These are phyloP conservation scores for Penicillium longicatenatum DNA, from an alignment of 495 filamentous ascomycete genomes.

Conservation along the genomic window DNA sequence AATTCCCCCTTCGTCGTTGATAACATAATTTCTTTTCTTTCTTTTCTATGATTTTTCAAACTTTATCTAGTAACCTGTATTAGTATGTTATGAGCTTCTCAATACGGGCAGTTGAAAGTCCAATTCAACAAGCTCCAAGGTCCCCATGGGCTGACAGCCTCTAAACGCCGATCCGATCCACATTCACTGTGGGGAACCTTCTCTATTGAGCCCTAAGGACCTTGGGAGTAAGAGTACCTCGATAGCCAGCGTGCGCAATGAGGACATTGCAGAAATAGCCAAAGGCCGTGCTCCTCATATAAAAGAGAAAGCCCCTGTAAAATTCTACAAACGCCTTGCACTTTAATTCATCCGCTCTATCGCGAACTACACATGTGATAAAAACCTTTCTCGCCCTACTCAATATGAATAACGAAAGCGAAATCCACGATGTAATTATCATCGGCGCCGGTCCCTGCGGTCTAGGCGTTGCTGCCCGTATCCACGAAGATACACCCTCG, in stretches of 20 bases:
- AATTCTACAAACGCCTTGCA: not conserved
- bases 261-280: constrained; percentile 25
- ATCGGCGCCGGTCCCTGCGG: constrained; percentile 66
- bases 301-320: constrained; percentile 2
- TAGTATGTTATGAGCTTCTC: not conserved
- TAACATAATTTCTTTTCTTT: constrained; percentile 7
- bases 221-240: constrained; percentile 42
- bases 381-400: not conserved
- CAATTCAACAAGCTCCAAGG: constrained; percentile 22
- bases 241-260: constrained; percentile 20
- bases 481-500: constrained; percentile 61
- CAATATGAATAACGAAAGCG: constrained; percentile 10
- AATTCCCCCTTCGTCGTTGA: constrained; percentile 22
- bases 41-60: too few relatives aligned
- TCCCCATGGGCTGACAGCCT: constrained; percentile 18
- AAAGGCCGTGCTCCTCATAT: constrained; percentile 1
- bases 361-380: not conserved
- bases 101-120: not conserved
- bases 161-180: constrained; percentile 11
- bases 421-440: constrained; percentile 59
- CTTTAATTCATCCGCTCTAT: not conserved
- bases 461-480: constrained; percentile 59
- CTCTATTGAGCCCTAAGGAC: constrained; percentile 27
- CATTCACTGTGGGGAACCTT: constrained; percentile 9
- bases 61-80: not conserved